Evolutionary conservation across 805 yeast genomes (phyloP), one percentile per base, ranked within the genome.

Genomic region (Scheffersomyces coipomensis): DNA sequence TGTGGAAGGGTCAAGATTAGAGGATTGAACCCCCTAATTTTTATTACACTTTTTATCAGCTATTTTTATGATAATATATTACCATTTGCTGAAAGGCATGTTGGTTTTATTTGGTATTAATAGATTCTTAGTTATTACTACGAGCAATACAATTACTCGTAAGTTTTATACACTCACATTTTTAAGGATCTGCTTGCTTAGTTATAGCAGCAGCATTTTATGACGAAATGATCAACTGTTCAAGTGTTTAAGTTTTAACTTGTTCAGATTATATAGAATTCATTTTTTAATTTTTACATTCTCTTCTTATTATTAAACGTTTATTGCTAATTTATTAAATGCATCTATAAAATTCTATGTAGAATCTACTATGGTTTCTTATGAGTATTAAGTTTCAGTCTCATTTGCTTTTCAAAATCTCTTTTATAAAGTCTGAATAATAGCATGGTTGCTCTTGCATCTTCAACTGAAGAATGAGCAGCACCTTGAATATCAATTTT

Each of bases 391-490:
- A 13, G 12, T 24, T 11, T 12, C 7, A 13, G 13, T 12, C 12
- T 27, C 12, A 27, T 13, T 15, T 39, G 40, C 27, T 62, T 64
- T 47, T 83, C 93, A 52, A 86, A 82, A 38, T 78, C 87, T 38
- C 65, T 68, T 53, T 78, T 82, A 45, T 78, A 75, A 37, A 75
- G 54, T 44, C 85, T 74, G 54, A 80, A 89, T n/a, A 89, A 60
- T 43, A 82, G 58, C 96, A 89, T 90, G 0, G 96, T 81, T 1
- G 90, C 90, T 52, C 78, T 78, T 0, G 97, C 96, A 65, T 89
- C 97, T 55, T 88, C 96, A 1, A 89, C 87, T 0, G 96, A 87
- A 3, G 93, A 84, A 64, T 90, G 97, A 44, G 79, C 74, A 1
- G 83, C 88, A 0, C 64, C 66, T 59, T 89, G 96, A 42, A 89